Base-by-base conservation (phyloP, 345 rosid genomes). In the Syzygium grande region DNA sequence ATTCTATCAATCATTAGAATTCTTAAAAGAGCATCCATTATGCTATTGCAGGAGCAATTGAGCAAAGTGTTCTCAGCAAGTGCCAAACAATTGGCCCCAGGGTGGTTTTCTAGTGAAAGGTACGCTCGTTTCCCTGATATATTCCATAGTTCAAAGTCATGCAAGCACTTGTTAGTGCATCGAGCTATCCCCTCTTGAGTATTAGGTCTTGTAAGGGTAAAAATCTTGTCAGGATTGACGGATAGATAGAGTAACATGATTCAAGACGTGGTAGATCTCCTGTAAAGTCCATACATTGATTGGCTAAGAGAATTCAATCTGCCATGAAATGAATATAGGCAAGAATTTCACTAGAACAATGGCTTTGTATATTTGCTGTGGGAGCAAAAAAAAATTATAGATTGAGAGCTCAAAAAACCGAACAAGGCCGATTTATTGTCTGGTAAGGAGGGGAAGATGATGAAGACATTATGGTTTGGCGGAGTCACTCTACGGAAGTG, bases 301-400 rank as follows among this genome's bases (percentile, higher is more conserved):
- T 73, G 83, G 5, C 12, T 73, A 30, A 68, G 43, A 30, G 6
- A 30, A 10, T 73, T 73, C 7, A 73, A 38, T 19, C 15, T 3
- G 12, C 16, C 16, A 7, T 12, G 29, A 27, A 11, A n/a, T 7
- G 14, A 61, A n/a, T 27, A 27, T 27, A 27, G 17, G 15, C 23
- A 1, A 68, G 43, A 68, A 17, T 68, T 68, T 68, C 79, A 68
- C 43, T 4, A 9, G 23, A 68, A 68, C 46, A 17, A 68, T 0
- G 7, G 23, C 43, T 16, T 68, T 68, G 79, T 9, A 19, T 30
- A 17, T 6, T 68, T 0, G 6, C 6, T 0, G 9, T 0, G 78
- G 43, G 46, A 21, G 79, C 17, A 61, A 63, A 10, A 68, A 30
- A 68, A 10, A 53, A 17, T 3, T 3, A 15, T 65, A 30, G 79